A percentile compares a stretch with the other conserved stretches of the same genome.
phyloP scores from a whole-genome alignment of 306 rosid genomes.

The Vicia sativa region DNA sequence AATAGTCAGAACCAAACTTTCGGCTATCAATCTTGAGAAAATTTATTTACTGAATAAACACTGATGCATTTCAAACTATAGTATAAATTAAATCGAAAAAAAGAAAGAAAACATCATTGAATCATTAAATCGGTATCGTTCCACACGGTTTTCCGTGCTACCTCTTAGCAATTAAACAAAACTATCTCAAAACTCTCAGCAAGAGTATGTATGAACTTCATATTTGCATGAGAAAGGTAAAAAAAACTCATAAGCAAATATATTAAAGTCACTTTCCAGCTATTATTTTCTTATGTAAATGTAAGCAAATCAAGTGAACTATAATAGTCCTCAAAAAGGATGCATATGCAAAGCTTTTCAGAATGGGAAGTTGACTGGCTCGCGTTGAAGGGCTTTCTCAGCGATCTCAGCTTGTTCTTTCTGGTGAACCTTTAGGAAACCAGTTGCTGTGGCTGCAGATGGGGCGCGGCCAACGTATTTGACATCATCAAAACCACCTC shows the following conservation, averaged over 20 bases:
- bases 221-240: slow-evolving; percentile 10
- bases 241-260: slow-evolving; percentile 16
- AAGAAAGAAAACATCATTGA: background rate
- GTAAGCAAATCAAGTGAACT: slow-evolving; percentile 8
- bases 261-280: slow-evolving; percentile 27
- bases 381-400: slow-evolving; percentile 75
- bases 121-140: background rate
- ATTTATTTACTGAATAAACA: background rate
- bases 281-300: slow-evolving; percentile 15
- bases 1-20: too few relatives aligned
- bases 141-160: background rate
- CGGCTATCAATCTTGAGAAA: background rate
- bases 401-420: slow-evolving; percentile 84
- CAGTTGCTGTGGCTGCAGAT: slow-evolving; percentile 91
- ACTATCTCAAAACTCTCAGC: background rate
- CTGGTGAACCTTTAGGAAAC: slow-evolving; percentile 77
- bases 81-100: background rate
- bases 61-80: background rate
- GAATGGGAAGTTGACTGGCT: slow-evolving; percentile 53
- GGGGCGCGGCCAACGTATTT: slow-evolving; percentile 91
- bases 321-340: slow-evolving; percentile 15
- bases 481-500: slow-evolving; percentile 72
- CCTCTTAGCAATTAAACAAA: background rate
- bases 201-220: background rate
- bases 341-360: slow-evolving; percentile 21